Percentiles rank a stretch among this genome's conserved stretches.
Conservation (phyloP, 2,329 filamentous ascomycete species). For the Coniochaeta pulveracea region DNA sequence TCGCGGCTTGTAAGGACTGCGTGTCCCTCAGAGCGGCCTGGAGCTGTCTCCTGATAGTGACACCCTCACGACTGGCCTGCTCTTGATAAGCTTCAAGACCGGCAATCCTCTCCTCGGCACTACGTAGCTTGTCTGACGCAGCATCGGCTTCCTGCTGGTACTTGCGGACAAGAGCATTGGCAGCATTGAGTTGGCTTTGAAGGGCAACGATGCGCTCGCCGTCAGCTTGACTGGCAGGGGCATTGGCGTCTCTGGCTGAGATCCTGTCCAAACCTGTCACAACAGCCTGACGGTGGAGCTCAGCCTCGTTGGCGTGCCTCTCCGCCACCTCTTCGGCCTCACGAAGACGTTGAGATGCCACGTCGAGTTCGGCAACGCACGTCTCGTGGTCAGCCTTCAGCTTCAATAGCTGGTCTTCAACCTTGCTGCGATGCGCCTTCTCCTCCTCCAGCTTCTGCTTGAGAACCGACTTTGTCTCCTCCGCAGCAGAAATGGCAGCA, state of each 20-base stretch:
- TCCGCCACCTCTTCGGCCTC: conserved; percentile 85
- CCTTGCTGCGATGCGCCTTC: conserved; percentile 57
- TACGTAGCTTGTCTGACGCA: conserved; percentile 79
- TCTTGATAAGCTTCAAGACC: conserved; percentile 96
- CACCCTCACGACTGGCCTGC: conserved; percentile 85
- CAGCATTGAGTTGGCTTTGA: conserved; percentile 67
- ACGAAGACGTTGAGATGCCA: conserved; percentile 58
- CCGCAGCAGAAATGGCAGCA: conserved; percentile 67
- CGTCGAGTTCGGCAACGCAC: conserved; percentile 65
- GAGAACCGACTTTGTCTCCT: conserved; percentile 63
- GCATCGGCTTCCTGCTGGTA: conserved; percentile 82
- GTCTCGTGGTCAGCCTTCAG: conserved; percentile 78
- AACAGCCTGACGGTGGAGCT: conserved; percentile 73
- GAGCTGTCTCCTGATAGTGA: conserved; percentile 80
- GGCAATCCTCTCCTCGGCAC: conserved; percentile 91
- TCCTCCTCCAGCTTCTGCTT: conserved; percentile 81
- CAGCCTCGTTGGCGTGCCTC: conserved; percentile 77
- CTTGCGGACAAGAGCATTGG: conserved; percentile 71
- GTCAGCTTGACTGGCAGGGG: conserved; percentile 31
- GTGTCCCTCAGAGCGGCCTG: conserved; percentile 75
- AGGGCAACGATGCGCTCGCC: conserved; percentile 61
- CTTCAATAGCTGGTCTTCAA: conserved; percentile 65
- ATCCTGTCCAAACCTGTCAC: conserved; percentile 73
- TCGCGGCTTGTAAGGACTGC: conserved; percentile 69
- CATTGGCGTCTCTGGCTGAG: conserved; percentile 37